Base-by-base conservation (phyloP, 768 basidiomycete species). In the Lactarius sanguifluus region DNA sequence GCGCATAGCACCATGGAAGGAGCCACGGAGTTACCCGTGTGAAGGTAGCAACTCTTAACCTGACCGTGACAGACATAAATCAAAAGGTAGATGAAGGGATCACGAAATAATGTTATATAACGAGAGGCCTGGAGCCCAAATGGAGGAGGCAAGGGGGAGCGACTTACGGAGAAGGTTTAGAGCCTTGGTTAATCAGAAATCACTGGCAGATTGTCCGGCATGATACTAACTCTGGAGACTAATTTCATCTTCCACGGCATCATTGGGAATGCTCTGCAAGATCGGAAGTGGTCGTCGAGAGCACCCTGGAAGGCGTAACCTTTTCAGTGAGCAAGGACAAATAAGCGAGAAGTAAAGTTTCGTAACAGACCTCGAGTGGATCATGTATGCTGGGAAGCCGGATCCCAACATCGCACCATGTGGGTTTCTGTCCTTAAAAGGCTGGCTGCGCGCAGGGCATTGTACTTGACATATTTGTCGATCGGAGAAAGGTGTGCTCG, bases 361-460 rank as follows among this genome's bases (percentile, higher is more conserved):
- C 34, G 18, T 43, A n/a, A 9, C 52, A 36, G 30, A 54, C 50
- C 38, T 15, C 9, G 25, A 25, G 25, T 50, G 36, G 47, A 54
- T 54, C 16, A 25, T 13, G 32, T 23, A 54, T 59, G 56, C 65
- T 30, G 23, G 61, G 65, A 66, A 66, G 65, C 28, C 41, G 34
- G 61, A n/a, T 7, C 32, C n/a, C 41, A 34, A 40, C 40, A 32
- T 47, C 36, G 58, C 30, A 41, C 50, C 23, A 58, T 62, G 58
- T n/a, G 32, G 32, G n/a, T 58, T 59, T 66, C 38, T 52, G 45
- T 25, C 45, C 34, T 50, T 25, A 52, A 52, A 25, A 50, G 30
- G 61, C 23, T 40, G 57, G 57, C 43, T 32, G 57, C 34, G 47
- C 20, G 43, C 18, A 7, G 41, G 23, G 25, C 34, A 36, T 55